Evolutionary conservation across 306 rosid species (phyloP).

Genomic region (Sphenostylis stenocarpa): DNA sequence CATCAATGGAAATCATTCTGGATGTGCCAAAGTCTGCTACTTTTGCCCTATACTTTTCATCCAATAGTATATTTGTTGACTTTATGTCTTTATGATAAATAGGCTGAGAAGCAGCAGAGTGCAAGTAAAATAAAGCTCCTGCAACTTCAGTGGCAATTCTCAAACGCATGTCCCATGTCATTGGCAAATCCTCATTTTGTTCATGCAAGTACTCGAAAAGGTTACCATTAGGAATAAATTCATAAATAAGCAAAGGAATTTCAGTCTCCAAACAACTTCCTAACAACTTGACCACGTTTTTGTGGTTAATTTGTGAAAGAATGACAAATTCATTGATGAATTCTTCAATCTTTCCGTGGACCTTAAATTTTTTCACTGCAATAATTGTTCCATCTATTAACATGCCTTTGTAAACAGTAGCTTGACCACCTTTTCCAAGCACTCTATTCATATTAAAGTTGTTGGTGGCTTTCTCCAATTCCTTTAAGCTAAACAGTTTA

Average conservation of each 20-base stretch:
- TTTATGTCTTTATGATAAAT: constrained; percentile 39
- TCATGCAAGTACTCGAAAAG: constrained; percentile 25
- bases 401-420: constrained; percentile 7
- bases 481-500: neutral
- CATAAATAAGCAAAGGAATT: constrained; percentile 5
- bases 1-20: constrained; percentile 27
- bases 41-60: constrained; percentile 34
- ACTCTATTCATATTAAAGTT: neutral
- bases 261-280: constrained; percentile 7
- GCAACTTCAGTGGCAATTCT: constrained; percentile 8
- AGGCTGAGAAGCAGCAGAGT: constrained; percentile 36
- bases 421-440: constrained; percentile 2
- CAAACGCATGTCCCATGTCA: constrained; percentile 1
- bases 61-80: constrained; percentile 40
- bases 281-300: neutral
- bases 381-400: neutral
- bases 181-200: constrained; percentile 4
- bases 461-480: neutral
- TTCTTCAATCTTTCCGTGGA: neutral
- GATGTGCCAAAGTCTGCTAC: constrained; percentile 42
- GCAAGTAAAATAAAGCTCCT: constrained; percentile 22
- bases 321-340: constrained; percentile 2
- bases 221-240: constrained; percentile 3
- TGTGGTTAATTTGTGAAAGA: constrained; percentile 2
- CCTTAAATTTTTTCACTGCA: constrained; percentile 6